Base-by-base conservation (phyloP, 164 flowering plant genomes). In the Annona cherimola region DNA sequence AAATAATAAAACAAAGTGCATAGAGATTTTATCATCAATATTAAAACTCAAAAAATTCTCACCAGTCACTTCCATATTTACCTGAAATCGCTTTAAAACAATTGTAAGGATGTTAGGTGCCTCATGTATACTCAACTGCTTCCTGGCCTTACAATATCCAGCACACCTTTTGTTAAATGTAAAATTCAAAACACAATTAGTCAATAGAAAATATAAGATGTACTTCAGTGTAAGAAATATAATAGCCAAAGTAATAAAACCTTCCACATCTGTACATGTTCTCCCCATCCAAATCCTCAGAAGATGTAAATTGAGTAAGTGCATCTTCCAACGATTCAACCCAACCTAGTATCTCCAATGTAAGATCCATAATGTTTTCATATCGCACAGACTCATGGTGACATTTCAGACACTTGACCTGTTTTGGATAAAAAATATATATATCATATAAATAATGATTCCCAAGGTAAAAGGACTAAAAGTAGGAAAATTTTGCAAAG, bases 91-190 rank as follows among this genome's bases (percentile, higher is more conserved):
- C 87, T 94, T 91, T 80, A 94, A 80, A 63, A 86, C 96, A 71
- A 91, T 87, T 4, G 98, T 94, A 66, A 94, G 83, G 70, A 94
- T 85, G 78, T 94, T 94, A 41, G 97, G 98, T 5, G 98, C 97
- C 79, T 90, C 96, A 46, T 84, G 83, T 81, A 94, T 86, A 67
- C 83, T 83, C 85, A 94, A 77, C 70, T 87, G 90, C 87, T 93
- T 91, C 69, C 83, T 79, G 8, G 98, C 98, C 77, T 80, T 83
- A n/a, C 88, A 97, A 84, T 94, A 91, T 43, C 83, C 50, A 60
- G 84, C 83, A 81, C 98, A 94, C 84, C 97, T 94, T 55, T 69
- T 42, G 4, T 50, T 50, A 11, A 73, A 20, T 40, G 66, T 55
- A 64, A 72, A 39, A 75, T 16, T 50, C 14, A 69, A 44, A 59